These are phyloP conservation scores for Alternaria viburni DNA, from an alignment of 2,329 filamentous ascomycete species.

Conservation along the genomic window DNA sequence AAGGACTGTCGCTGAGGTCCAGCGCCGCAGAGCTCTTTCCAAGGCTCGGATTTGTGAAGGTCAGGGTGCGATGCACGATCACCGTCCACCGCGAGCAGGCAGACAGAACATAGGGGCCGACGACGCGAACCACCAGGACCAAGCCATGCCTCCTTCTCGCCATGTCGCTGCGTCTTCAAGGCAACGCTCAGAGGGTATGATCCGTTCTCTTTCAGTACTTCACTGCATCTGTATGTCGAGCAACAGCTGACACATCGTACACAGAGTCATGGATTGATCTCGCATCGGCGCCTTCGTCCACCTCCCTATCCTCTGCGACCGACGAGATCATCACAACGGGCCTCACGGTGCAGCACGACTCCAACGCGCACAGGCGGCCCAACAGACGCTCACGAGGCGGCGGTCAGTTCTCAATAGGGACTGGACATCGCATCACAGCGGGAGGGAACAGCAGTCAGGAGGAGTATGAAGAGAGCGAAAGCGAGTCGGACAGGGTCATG, in stretches of 20 bases:
- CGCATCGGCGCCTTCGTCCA: conserved; percentile 89
- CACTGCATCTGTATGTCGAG: not conserved
- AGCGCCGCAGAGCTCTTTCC: not conserved
- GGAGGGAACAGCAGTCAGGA: conserved; percentile 83
- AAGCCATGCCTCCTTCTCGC: conserved; percentile 30
- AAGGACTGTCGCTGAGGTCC: not conserved
- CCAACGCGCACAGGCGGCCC: conserved; percentile 66
- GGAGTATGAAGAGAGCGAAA: conserved; percentile 93
- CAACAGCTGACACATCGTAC: conserved; percentile 20
- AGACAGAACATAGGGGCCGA: conserved; percentile 26
- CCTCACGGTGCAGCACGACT: conserved; percentile 73
- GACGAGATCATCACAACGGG: conserved; percentile 94
- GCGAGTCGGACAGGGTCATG: conserved; percentile 77
- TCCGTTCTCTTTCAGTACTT: not conserved
- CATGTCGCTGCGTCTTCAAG: conserved; percentile 25
- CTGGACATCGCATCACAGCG: conserved; percentile 51
- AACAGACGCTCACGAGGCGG: conserved; percentile 50
- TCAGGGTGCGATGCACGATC: conserved; percentile 33
- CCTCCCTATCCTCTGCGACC: conserved; percentile 81
- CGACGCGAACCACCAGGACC: conserved; percentile 21
- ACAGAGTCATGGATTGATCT: conserved; percentile 97
- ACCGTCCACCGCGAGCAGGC: conserved; percentile 27
- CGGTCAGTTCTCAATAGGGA: conserved; percentile 42
- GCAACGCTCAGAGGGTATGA: conserved; percentile 39
- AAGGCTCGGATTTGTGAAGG: not conserved